Percentiles rank a stretch among this genome's conserved stretches.
phyloP scores from a whole-genome alignment of 1,284 basidiomycete species.

The Neotropicomus parvogracilis region DNA sequence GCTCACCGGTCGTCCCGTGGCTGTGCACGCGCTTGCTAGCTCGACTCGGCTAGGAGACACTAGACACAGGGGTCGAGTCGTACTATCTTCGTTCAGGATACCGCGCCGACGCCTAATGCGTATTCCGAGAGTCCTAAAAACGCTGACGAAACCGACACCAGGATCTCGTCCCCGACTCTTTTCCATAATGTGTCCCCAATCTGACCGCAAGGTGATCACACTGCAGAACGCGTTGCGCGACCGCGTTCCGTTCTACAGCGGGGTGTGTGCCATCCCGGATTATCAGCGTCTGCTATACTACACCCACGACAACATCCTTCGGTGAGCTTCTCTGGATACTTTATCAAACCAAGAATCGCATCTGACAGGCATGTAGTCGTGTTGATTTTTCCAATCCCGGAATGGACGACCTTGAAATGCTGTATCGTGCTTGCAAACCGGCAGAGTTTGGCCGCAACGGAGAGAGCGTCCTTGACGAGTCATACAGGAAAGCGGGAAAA shows the following conservation, averaged over 20 bases:
- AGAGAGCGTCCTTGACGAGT: slow-evolving; percentile 6
- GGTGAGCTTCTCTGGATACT: neutral
- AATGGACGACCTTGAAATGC: neutral
- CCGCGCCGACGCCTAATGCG: no score
- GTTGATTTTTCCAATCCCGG: slow-evolving; percentile 5
- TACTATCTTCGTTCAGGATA: no score
- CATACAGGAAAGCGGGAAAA: slow-evolving; percentile 36
- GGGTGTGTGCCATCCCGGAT: slow-evolving; percentile 6
- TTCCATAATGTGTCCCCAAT: no score
- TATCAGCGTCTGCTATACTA: slow-evolving; percentile 11
- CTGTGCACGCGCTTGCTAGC: no score
- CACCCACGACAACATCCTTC: neutral
- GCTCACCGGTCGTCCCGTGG: no score
- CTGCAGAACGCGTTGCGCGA: neutral
- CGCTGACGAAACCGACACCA: no score
- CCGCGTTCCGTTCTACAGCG: slow-evolving; percentile 2
- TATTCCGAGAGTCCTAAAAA: no score
- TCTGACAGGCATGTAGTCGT: slow-evolving; percentile 1
- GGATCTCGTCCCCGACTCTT: no score
- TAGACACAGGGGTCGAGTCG: no score
- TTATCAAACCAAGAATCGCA: no score
- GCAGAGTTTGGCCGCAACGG: slow-evolving; percentile 13
- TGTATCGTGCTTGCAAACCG: slow-evolving; percentile 15
- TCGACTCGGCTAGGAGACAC: no score
- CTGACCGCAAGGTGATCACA: neutral